Base-by-base conservation (phyloP, 371 early-diverging fungal genomes). In the Rhizopus stolonifer region DNA sequence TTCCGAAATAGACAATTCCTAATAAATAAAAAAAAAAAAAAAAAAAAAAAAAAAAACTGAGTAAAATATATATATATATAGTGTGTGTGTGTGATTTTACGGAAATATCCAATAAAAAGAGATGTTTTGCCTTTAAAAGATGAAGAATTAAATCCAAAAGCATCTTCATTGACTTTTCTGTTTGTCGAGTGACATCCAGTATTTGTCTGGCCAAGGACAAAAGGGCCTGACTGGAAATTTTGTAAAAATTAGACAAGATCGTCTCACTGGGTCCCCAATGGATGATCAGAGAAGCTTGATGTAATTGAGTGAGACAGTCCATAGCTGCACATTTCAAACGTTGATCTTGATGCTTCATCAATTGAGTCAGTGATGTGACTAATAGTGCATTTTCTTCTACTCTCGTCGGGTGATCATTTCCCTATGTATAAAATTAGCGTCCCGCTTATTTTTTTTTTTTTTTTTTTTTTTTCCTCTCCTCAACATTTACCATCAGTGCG, bases 81-180 rank as follows among this genome's bases (percentile, higher is more conserved):
- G n/a, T n/a, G n/a, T n/a, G 31, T 29, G 4, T 29, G 4, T 7
- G 10, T 29, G 7, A 4, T 11, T 22, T 51, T 70, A 68, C 72
- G 57, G 34, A 15, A 14, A 52, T 33, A 21, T 36, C 59, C 26
- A 62, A 60, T 26, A 91, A 64, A 50, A 88, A 87, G 31, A 73
- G 72, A 47, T 85, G 85, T 43, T 90, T 74, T 8, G 77, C 66
- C 1, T 64, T 61, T 45, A 90, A 65, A 19, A 93, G 57, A 48
- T 85, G 83, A n/a, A 72, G 60, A 4, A 88, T 52, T 11, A 91
- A 60, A 25, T 83, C 79, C 14, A 89, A 55, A n/a, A 84, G 63
- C 24, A 66, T 67, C 32, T 75, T 77, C 2, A 74, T 49, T 9
- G 46, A 23, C 4, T 76, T 65, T 43, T 85, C 82, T 24, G 81